Conservation (phyloP, 306 rosid species). For the Dryas alaskensis region DNA sequence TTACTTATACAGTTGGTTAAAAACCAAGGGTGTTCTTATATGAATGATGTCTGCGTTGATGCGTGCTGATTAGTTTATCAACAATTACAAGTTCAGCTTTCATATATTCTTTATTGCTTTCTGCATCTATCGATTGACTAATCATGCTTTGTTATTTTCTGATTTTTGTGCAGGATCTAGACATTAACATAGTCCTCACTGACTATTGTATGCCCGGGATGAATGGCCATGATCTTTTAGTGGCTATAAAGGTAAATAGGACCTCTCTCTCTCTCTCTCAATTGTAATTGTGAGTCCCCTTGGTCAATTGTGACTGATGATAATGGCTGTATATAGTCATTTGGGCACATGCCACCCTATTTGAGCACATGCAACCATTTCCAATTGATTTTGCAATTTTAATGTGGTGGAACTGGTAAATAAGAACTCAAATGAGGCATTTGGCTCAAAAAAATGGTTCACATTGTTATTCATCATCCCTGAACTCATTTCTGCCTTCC, state of each 20-base stretch:
- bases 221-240: conserved; percentile 15
- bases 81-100: too few species aligned
- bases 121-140: too few species aligned
- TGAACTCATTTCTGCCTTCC: background rate
- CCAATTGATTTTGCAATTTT: too few species aligned
- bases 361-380: background rate
- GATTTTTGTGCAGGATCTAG: background rate
- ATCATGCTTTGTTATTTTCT: too few species aligned
- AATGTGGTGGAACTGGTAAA: background rate
- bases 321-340: background rate
- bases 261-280: too few species aligned
- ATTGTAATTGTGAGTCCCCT: background rate
- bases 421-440: background rate
- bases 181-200: conserved; percentile 7
- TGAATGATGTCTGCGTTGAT: too few species aligned
- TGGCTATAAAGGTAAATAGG: conserved; percentile 10
- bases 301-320: background rate
- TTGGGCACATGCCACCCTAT: background rate
- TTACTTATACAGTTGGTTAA: too few species aligned
- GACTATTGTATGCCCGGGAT: conserved; percentile 20
- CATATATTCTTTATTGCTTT: too few species aligned
- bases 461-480: background rate
- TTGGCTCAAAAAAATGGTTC: background rate
- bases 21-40: too few species aligned
- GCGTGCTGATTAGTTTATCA: too few species aligned